A percentile compares a stretch with the other conserved stretches of the same genome.
These are phyloP conservation scores for Lentinula sp. DNA, from an alignment of 768 basidiomycete genomes.

Conservation along the genomic window DNA sequence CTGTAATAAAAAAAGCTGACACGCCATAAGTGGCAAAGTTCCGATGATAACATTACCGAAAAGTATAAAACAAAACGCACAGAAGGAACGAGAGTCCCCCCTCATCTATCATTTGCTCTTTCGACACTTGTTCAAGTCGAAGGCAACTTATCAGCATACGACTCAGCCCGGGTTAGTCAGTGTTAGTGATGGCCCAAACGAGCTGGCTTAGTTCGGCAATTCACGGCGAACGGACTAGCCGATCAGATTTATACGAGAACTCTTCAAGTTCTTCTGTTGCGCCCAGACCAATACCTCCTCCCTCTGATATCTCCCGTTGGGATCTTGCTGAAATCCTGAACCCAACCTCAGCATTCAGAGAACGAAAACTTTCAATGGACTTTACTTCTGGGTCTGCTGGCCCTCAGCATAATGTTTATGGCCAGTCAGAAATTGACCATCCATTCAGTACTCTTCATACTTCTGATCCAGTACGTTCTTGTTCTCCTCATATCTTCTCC, in stretches of 20 bases:
- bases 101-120: background rate
- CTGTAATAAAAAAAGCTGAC: background rate
- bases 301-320: conserved; percentile 30
- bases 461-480: conserved; percentile 33
- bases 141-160: background rate
- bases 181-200: conserved; percentile 29
- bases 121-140: background rate
- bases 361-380: conserved; percentile 48
- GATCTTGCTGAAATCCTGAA: conserved; percentile 42
- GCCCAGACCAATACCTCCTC: conserved; percentile 28
- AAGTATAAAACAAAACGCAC: background rate
- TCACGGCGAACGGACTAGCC: conserved; percentile 39
- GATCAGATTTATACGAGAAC: conserved; percentile 41
- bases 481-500: conserved; percentile 12
- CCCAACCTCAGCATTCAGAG: conserved; percentile 18
- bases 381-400: conserved; percentile 30
- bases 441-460: conserved; percentile 37
- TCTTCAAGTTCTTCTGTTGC: conserved; percentile 23
- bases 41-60: background rate
- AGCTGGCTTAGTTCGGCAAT: conserved; percentile 36
- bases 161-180: background rate
- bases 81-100: background rate
- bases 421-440: conserved; percentile 52
- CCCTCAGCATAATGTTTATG: conserved; percentile 43
- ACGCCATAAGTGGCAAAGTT: background rate